phyloP scores from a whole-genome alignment of 495 filamentous ascomycete species.

The Aspergillus hancockii region DNA sequence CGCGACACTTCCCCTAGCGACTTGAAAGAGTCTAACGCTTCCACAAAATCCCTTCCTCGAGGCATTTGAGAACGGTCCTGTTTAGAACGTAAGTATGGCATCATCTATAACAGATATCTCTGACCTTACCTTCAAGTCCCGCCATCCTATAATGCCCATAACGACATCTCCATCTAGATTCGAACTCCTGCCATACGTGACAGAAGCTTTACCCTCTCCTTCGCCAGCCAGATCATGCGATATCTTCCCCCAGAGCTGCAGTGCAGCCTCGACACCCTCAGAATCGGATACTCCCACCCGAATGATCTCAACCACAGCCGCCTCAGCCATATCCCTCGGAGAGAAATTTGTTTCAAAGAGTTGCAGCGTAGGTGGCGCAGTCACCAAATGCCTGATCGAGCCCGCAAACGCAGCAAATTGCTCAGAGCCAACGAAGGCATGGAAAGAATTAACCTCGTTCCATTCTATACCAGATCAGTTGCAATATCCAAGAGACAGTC shows the following conservation, averaged over 20 bases:
- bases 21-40: too few relatives aligned
- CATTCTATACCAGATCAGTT: background rate
- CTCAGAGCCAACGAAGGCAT: background rate
- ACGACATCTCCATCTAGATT: background rate
- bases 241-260: background rate
- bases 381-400: background rate
- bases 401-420: background rate
- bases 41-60: too few relatives aligned
- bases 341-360: background rate
- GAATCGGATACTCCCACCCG: background rate
- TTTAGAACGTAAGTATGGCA: too few relatives aligned
- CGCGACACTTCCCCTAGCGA: too few relatives aligned
- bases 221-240: background rate
- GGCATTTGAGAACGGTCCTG: too few relatives aligned
- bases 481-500: too few relatives aligned
- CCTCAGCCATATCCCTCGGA: background rate
- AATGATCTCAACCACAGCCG: background rate
- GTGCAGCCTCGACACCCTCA: background rate
- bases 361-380: conserved; percentile 1
- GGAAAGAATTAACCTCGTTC: background rate
- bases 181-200: background rate
- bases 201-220: too few relatives aligned
- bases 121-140: conserved; percentile 9
- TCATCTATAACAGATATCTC: too few relatives aligned
- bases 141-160: conserved; percentile 17